phyloP scores from a whole-genome alignment of 768 basidiomycete species.

The Rhizopogon rudus region DNA sequence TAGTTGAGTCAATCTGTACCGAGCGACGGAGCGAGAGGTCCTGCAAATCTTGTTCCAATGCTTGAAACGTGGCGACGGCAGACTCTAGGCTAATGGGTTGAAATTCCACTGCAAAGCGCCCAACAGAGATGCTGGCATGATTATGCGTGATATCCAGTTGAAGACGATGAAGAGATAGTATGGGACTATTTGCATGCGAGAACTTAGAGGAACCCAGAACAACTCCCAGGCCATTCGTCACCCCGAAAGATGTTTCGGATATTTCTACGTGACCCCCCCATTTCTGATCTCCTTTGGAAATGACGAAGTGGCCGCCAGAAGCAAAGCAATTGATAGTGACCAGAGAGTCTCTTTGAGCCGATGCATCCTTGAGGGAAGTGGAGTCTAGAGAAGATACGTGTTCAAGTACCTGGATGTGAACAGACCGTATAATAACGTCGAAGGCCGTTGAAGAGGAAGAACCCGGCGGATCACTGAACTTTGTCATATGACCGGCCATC shows the following conservation, averaged over 20 bases:
- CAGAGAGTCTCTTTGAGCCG: background rate
- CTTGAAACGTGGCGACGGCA: constrained; percentile 11
- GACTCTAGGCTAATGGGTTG: constrained; percentile 28
- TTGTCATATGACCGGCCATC: constrained; percentile 34
- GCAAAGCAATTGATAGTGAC: background rate
- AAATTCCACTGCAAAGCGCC: constrained; percentile 19
- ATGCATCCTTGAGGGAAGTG: background rate
- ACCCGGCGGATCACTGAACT: constrained; percentile 21
- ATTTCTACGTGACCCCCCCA: background rate
- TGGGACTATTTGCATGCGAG: background rate
- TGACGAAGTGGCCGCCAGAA: background rate
- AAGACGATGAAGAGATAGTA: background rate
- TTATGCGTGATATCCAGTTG: background rate
- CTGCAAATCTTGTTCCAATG: constrained; percentile 6
- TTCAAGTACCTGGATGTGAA: constrained; percentile 42
- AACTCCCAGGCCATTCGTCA: background rate
- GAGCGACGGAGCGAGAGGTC: constrained; percentile 5
- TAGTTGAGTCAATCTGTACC: background rate
- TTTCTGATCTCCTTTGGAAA: background rate
- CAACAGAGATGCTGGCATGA: constrained; percentile 13
- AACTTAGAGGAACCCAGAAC: background rate
- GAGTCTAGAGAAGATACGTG: constrained; percentile 24
- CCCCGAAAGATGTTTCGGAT: background rate
- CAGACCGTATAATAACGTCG: constrained; percentile 37
- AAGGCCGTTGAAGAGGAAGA: constrained; percentile 24